A percentile compares a stretch with the other conserved stretches of the same genome.
Evolutionary conservation across 164 flowering plant species (phyloP).

Genomic region (Vitis cinerea): DNA sequence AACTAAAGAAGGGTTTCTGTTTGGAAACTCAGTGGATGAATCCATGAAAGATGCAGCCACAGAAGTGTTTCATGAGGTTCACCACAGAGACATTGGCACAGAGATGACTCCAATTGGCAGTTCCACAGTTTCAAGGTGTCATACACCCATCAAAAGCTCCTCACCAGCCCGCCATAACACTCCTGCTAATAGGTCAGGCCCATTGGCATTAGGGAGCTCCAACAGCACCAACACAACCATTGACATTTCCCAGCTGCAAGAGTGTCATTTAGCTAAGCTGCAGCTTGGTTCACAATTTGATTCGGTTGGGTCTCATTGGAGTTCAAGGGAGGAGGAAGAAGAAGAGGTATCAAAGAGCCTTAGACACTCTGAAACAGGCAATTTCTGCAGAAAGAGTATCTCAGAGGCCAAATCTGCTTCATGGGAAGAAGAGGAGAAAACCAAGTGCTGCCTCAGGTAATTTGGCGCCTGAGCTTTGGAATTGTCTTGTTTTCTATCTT

Average conservation of each 20-base stretch:
- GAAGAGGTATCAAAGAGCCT: slow-evolving; percentile 81
- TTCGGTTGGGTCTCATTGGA: slow-evolving; percentile 68
- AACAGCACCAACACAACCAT: slow-evolving; percentile 20
- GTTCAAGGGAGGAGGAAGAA: slow-evolving; percentile 91
- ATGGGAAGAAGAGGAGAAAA: slow-evolving; percentile 79
- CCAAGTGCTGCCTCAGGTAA: slow-evolving; percentile 67
- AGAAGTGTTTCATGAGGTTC: slow-evolving; percentile 43
- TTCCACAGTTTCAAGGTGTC: slow-evolving; percentile 69
- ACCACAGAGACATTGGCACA: slow-evolving; percentile 77
- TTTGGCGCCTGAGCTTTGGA: neutral
- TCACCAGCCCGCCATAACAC: slow-evolving; percentile 94
- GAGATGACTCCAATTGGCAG: slow-evolving; percentile 92
- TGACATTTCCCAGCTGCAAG: slow-evolving; percentile 60
- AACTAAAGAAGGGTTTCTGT: slow-evolving; percentile 68
- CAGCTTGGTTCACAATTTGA: slow-evolving; percentile 61
- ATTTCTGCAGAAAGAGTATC: slow-evolving; percentile 29
- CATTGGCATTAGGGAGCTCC: slow-evolving; percentile 31
- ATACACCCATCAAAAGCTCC: slow-evolving; percentile 60
- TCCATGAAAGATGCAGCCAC: slow-evolving; percentile 49
- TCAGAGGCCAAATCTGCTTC: slow-evolving; percentile 48
- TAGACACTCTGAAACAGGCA: slow-evolving; percentile 59
- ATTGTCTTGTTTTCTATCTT: neutral
- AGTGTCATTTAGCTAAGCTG: slow-evolving; percentile 71
- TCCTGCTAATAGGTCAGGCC: slow-evolving; percentile 74
- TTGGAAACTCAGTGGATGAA: slow-evolving; percentile 43